Conservation (phyloP, 208 protist species). For the Wallacemonas sp. region DNA sequence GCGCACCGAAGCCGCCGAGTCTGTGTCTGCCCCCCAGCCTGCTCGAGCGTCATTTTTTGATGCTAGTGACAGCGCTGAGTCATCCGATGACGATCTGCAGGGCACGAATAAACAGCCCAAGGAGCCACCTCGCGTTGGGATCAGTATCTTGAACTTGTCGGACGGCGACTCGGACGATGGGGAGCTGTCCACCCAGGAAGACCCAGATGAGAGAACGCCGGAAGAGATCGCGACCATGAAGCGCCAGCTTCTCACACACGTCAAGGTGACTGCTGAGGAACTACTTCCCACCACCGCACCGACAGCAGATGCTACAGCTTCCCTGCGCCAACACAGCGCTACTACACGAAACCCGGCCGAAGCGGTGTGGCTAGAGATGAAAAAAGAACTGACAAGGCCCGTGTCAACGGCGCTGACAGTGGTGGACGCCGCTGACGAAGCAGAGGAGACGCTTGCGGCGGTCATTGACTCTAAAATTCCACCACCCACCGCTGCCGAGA, state of each 20-base stretch:
- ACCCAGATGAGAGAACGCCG: neutral
- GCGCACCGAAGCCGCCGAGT: neutral
- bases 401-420: conserved; percentile 70
- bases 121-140: neutral
- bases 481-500: conserved; percentile 43
- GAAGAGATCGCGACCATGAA: conserved; percentile 13
- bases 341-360: conserved; percentile 10
- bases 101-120: neutral
- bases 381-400: conserved; percentile 52
- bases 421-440: conserved; percentile 77
- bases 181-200: conserved; percentile 15
- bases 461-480: conserved; percentile 61
- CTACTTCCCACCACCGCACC: neutral
- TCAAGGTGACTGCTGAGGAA: conserved; percentile 30
- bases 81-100: neutral
- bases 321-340: neutral
- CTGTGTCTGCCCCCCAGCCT: neutral
- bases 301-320: neutral
- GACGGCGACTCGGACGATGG: conserved; percentile 16
- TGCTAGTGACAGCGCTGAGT: neutral
- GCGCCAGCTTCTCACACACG: conserved; percentile 52
- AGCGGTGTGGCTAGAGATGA: conserved; percentile 39
- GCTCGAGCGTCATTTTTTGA: neutral
- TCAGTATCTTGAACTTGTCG: neutral
- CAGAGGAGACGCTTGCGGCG: conserved; percentile 42